Conservation (phyloP, 2,329 filamentous ascomycete genomes). For the Ilyonectria destructans region DNA sequence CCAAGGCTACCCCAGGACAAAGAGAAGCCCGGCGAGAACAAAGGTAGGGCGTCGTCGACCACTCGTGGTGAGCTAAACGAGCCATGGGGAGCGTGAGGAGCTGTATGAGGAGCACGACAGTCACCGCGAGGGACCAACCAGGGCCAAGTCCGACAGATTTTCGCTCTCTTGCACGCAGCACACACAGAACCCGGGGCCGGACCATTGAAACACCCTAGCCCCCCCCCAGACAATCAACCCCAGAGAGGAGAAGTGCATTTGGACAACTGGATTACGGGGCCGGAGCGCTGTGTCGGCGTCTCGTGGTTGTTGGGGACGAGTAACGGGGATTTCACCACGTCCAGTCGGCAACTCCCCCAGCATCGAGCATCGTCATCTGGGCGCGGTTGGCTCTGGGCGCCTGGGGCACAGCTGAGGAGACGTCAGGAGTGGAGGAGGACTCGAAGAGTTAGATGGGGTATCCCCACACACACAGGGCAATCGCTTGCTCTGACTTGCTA, state of each 20-base stretch:
- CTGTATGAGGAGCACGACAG: constrained; percentile 15
- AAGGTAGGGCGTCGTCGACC: not conserved
- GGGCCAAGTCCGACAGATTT: constrained; percentile 26
- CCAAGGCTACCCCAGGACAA: constrained; percentile 30
- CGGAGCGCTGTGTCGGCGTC: constrained; percentile 16
- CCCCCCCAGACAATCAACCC: constrained; percentile 35
- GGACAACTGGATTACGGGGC: constrained; percentile 27
- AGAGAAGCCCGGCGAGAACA: not conserved
- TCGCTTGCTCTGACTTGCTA: constrained; percentile 16
- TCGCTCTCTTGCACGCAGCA: constrained; percentile 30
- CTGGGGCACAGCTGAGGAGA: constrained; percentile 19
- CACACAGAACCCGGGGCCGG: constrained; percentile 30
- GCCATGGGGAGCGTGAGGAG: constrained; percentile 10
- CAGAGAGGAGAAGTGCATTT: constrained; percentile 42
- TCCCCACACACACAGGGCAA: constrained; percentile 1
- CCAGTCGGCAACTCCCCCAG: constrained; percentile 10
- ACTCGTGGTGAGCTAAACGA: constrained; percentile 16
- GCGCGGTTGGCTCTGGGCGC: constrained; percentile 9
- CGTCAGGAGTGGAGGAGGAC: constrained; percentile 1
- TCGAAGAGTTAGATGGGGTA: not conserved
- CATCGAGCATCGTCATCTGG: constrained; percentile 16
- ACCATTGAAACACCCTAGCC: constrained; percentile 40
- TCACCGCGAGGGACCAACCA: constrained; percentile 14
- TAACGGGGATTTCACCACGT: constrained; percentile 5
- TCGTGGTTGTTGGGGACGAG: constrained; percentile 14